Percentiles rank a stretch among this genome's conserved stretches.
These are phyloP conservation scores for Singerocomus inundabilis DNA, from an alignment of 1,284 basidiomycete species.

Conservation along the genomic window DNA sequence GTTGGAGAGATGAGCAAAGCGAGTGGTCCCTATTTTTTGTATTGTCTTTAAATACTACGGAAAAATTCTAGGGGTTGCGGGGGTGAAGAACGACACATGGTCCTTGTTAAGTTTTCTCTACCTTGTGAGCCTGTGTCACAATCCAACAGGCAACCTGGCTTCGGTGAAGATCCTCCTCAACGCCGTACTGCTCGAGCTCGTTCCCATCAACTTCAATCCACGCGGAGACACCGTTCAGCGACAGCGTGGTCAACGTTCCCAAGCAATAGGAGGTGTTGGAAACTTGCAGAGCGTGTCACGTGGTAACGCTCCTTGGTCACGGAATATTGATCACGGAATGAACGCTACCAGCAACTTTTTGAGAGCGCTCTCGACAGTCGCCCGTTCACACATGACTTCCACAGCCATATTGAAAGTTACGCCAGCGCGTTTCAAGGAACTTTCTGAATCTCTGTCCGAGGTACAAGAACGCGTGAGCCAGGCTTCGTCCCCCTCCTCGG, in stretches of 20 bases:
- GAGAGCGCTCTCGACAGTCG: slow-evolving; percentile 3
- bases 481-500: slow-evolving; percentile 32
- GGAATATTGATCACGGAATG: not conserved
- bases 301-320: not conserved
- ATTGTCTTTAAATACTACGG: slow-evolving; percentile 21
- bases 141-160: slow-evolving; percentile 39
- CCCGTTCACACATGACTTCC: slow-evolving; percentile 19
- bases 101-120: slow-evolving; percentile 9
- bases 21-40: slow-evolving; percentile 6
- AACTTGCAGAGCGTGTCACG: slow-evolving; percentile 7
- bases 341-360: not conserved
- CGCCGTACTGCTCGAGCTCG: slow-evolving; percentile 28
- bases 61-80: slow-evolving; percentile 10
- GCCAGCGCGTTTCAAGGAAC: slow-evolving; percentile 44
- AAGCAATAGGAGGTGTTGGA: not conserved
- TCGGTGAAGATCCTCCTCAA: slow-evolving; percentile 26
- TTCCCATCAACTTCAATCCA: slow-evolving; percentile 35
- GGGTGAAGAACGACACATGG: slow-evolving; percentile 8
- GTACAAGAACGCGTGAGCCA: slow-evolving; percentile 47
- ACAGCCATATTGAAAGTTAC: slow-evolving; percentile 9
- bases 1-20: slow-evolving; percentile 11
- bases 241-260: slow-evolving; percentile 21
- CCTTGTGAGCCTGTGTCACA: slow-evolving; percentile 38
- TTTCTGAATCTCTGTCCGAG: slow-evolving; percentile 50
- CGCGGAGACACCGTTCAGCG: slow-evolving; percentile 27